Evolutionary conservation across 2,329 filamentous ascomycete species (phyloP).

Genomic region (Magnaporthales sp.): DNA sequence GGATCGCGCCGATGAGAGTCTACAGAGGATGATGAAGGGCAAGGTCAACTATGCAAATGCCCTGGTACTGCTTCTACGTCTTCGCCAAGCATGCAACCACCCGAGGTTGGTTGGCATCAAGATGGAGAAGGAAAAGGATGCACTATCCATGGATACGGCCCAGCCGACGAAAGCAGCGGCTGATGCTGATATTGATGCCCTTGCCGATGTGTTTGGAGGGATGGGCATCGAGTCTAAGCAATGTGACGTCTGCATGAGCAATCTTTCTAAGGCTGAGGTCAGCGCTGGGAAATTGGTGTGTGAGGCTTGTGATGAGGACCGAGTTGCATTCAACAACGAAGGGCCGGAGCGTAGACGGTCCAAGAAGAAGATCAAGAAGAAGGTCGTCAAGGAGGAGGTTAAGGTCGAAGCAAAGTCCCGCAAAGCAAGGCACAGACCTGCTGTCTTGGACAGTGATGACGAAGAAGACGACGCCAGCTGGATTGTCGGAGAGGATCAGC

Average conservation of each 20-base stretch:
- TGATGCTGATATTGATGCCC: constrained; percentile 58
- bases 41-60: constrained; percentile 84
- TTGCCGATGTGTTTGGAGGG: constrained; percentile 80
- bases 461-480: constrained; percentile 60
- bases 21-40: constrained; percentile 81
- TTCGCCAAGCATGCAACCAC: constrained; percentile 93
- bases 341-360: constrained; percentile 28
- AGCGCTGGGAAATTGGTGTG: constrained; percentile 45
- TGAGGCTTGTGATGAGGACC: constrained; percentile 63
- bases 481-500: constrained; percentile 65
- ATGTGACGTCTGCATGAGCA: constrained; percentile 75
- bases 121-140: constrained; percentile 80
- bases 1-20: constrained; percentile 72
- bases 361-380: constrained; percentile 25
- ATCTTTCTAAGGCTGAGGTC: constrained; percentile 49
- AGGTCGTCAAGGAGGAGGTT: constrained; percentile 22
- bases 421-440: constrained; percentile 40
- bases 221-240: constrained; percentile 69
- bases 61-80: constrained; percentile 78
- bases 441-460: constrained; percentile 59
- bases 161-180: constrained; percentile 41
- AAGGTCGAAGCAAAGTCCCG: constrained; percentile 23
- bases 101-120: constrained; percentile 80
- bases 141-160: constrained; percentile 55
- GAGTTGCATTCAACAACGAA: constrained; percentile 52